phyloP scores from a whole-genome alignment of 345 rosid genomes.

The Eucalyptus polybractea region DNA sequence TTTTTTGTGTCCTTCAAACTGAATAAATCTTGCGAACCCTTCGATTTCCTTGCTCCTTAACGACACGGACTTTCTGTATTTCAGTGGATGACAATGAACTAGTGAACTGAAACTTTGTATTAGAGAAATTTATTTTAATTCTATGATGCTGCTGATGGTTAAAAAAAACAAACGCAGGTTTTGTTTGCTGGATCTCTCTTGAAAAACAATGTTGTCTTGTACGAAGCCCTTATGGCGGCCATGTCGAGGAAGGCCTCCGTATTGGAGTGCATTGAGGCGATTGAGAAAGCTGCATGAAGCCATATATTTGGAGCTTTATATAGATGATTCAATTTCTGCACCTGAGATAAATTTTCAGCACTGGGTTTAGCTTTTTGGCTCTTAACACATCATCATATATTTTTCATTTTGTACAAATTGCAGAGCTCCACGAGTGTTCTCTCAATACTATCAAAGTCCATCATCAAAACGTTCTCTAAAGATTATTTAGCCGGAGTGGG shows the following conservation, averaged over 20 bases:
- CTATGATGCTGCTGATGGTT: background rate
- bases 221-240: slow-evolving; percentile 68
- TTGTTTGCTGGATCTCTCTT: slow-evolving; percentile 65
- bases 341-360: background rate
- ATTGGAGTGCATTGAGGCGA: slow-evolving; percentile 66
- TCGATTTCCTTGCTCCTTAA: background rate
- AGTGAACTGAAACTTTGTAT: background rate
- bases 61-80: background rate
- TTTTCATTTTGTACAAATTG: background rate
- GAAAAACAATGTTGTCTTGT: slow-evolving; percentile 58
- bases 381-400: background rate
- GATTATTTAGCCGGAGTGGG: background rate
- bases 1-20: background rate
- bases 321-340: background rate
- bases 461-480: background rate
- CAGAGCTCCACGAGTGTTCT: background rate
- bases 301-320: background rate
- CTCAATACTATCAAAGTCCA: background rate
- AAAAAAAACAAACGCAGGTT: slow-evolving; percentile 31
- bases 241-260: slow-evolving; percentile 71
- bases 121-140: background rate
- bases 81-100: background rate
- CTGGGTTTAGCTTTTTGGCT: background rate
- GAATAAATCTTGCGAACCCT: background rate
- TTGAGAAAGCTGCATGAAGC: slow-evolving; percentile 41